A percentile compares a stretch with the other conserved stretches of the same genome.
Conservation (phyloP, 225 moss, liverwort and hornwort species). For the Anthoceros angustus region DNA sequence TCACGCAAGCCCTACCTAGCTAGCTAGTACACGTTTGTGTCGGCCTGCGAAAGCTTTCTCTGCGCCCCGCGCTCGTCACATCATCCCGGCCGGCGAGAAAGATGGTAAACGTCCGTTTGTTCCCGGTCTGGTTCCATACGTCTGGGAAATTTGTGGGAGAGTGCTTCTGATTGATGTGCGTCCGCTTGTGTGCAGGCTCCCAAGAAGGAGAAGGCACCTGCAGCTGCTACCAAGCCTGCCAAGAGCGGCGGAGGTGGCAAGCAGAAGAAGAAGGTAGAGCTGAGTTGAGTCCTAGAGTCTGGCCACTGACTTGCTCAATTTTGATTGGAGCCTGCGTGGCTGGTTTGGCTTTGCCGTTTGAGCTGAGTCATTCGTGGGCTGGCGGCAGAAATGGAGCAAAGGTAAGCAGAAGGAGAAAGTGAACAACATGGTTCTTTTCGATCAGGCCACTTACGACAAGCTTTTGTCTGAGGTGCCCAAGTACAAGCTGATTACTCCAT, state of each 20-base stretch:
- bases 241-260: slow-evolving; percentile 92
- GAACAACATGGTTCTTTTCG: slow-evolving; percentile 56
- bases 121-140: no score
- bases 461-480: slow-evolving; percentile 40
- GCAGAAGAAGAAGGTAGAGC: slow-evolving; percentile 89
- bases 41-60: no score
- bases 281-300: no score
- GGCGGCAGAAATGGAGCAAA: slow-evolving; percentile 48
- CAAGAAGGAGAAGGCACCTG: slow-evolving; percentile 60
- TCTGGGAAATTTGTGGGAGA: not conserved
- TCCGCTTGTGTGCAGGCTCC: slow-evolving; percentile 38
- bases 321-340: no score
- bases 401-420: slow-evolving; percentile 68
- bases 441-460: slow-evolving; percentile 47
- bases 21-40: no score
- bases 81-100: no score
- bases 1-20: no score
- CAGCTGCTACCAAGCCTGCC: slow-evolving; percentile 60
- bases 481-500: slow-evolving; percentile 53
- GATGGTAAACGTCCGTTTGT: no score
- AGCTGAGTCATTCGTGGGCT: not conserved
- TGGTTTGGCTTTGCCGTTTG: not conserved
- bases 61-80: no score
- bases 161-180: not conserved
- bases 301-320: no score